Evolutionary conservation across 495 filamentous ascomycete genomes (phyloP), one percentile per base, ranked within the genome.

Genomic region (Podospora tetraspora): DNA sequence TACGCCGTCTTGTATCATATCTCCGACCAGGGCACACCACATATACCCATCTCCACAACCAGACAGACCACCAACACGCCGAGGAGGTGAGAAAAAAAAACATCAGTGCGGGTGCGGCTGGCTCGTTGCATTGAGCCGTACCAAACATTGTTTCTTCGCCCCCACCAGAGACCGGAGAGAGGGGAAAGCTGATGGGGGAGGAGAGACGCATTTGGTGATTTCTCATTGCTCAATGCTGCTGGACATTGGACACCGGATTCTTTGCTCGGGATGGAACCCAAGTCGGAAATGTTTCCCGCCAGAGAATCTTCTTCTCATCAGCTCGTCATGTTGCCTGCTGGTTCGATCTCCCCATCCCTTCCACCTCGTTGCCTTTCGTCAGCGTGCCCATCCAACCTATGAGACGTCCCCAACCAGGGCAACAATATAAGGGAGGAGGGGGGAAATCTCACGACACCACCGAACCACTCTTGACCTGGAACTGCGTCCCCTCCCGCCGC

Each of bases 221-320:
- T 52, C 16, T 52, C 43, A n/a, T n/a, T 52, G 43, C 43, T 52
- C 43, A 52, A 52, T 52, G 43, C 43, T 8, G 7, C 19, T n/a
- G 19, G 43, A 52, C 4, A 43, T 29, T 13, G 22, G n/a, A 34
- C 34, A 25, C 23, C 11, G 16, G 63, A 37, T 24, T 19, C 43
- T 27, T 3, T 63, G 43, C 52, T 63, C 61, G 66, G 66, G 66
- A 68, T 68, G 61, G 66, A 63, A 68, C 66, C 66, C 61, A 68
- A 59, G 52, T 63, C 66, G 61, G 66, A 68, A 12, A 52, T 52
- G 9, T 52, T n/a, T 52, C 43, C 43, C 16, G 6, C 43, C 19
- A 52, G 7, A 52, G 43, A 34, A 52, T 52, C 1, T 43, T 37
- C 34, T n/a, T 52, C 43, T 52, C 19, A n/a, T 9, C 13, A 43